These are phyloP conservation scores for Gymnopilus dilepis DNA, from an alignment of 768 basidiomycete genomes.

Conservation along the genomic window DNA sequence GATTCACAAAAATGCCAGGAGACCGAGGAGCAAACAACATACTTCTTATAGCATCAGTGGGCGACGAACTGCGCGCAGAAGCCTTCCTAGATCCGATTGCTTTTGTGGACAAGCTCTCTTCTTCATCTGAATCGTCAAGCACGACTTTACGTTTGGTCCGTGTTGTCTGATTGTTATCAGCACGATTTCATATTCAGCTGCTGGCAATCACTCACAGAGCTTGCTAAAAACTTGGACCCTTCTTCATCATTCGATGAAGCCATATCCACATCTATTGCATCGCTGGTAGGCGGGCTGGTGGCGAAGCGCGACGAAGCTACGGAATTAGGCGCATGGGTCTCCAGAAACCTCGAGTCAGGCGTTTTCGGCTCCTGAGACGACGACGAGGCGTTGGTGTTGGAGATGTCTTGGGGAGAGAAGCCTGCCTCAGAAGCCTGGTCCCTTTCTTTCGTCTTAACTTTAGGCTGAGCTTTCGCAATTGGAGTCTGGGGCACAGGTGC, in stretches of 20 bases:
- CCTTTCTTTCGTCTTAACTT: conserved; percentile 17
- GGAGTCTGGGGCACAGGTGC: conserved; percentile 25
- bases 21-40: neutral
- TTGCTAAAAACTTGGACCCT: conserved; percentile 28
- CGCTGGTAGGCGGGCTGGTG: conserved; percentile 80
- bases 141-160: conserved; percentile 71
- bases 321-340: conserved; percentile 33
- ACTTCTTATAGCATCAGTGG: conserved; percentile 41
- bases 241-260: conserved; percentile 54
- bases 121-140: conserved; percentile 76
- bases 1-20: neutral
- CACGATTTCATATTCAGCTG: neutral
- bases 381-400: conserved; percentile 32
- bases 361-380: conserved; percentile 43
- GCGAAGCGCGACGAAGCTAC: conserved; percentile 52
- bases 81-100: conserved; percentile 27
- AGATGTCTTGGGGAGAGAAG: conserved; percentile 34
- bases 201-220: conserved; percentile 35
- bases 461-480: conserved; percentile 21
- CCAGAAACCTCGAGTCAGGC: conserved; percentile 41
- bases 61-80: conserved; percentile 43
- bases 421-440: conserved; percentile 7
- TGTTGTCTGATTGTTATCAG: conserved; percentile 10
- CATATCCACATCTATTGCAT: conserved; percentile 80
- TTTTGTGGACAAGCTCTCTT: conserved; percentile 36